Conservation (phyloP, 1,284 basidiomycete genomes). For the Tetrapyrgos nigripes region DNA sequence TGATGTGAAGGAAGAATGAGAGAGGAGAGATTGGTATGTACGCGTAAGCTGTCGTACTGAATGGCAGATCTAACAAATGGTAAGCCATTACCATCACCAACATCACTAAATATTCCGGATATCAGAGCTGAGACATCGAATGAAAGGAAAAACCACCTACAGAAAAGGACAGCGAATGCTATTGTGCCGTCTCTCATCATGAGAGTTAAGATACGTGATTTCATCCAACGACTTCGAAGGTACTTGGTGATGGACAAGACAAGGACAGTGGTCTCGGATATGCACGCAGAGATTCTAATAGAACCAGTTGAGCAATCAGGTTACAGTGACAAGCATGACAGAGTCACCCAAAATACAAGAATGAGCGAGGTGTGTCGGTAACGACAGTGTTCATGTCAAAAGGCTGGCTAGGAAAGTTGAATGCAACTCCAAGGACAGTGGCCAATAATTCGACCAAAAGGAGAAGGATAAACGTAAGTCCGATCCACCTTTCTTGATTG, state of each 20-base stretch:
- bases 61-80: slow-evolving; percentile 24
- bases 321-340: neutral
- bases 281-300: slow-evolving; percentile 13
- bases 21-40: slow-evolving; percentile 15
- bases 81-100: slow-evolving; percentile 26
- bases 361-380: slow-evolving; percentile 15
- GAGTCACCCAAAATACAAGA: slow-evolving; percentile 21
- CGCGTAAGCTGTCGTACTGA: slow-evolving; percentile 30
- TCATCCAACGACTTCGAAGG: slow-evolving; percentile 11
- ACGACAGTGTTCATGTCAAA: slow-evolving; percentile 8
- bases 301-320: neutral
- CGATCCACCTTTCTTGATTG: slow-evolving; percentile 20
- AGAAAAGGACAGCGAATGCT: slow-evolving; percentile 18
- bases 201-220: slow-evolving; percentile 14
- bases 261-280: slow-evolving; percentile 21
- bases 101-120: slow-evolving; percentile 22
- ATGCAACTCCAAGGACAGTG: slow-evolving; percentile 17
- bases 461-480: slow-evolving; percentile 15
- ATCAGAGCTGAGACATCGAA: neutral
- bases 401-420: slow-evolving; percentile 13
- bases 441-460: slow-evolving; percentile 20
- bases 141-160: slow-evolving; percentile 7
- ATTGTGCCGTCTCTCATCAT: slow-evolving; percentile 22
- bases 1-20: neutral
- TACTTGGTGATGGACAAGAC: slow-evolving; percentile 16